Evolutionary conservation across 1,139 yeast genomes (phyloP), one percentile per base, ranked within the genome.

Genomic region (Taphrina communis): DNA sequence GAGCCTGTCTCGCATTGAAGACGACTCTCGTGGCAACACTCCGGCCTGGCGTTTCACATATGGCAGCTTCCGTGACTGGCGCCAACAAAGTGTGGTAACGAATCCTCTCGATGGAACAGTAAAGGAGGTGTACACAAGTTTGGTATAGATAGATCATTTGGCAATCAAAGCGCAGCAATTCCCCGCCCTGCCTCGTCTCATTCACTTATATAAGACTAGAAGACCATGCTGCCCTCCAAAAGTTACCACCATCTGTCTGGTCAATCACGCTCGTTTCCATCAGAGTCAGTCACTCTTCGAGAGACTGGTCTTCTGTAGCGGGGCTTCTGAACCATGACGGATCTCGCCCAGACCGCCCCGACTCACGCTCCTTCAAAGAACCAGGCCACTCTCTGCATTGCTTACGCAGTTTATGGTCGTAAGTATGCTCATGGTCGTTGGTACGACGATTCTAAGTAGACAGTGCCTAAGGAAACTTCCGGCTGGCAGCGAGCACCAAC

Each of bases 391-490:
- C 67, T 63, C 31, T 63, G 67, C 14, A 25, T 46, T 8, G 67
- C 67, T 35, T 63, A 63, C 21, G 67, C 61, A 14, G 67, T 63
- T 55, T 63, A 50, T 46, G 67, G 67, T 21, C 35, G 62, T 58
- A 44, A 39, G 60, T 9, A 1, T 12, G 6, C 2, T 21, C 2
- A 31, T 6, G 8, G 7, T 36, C 35, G 1, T 44, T 44, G 35
- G n/a, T 7, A 7, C 17, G 12, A 17, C 25, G 1, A 50, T 25
- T 25, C 62, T 58, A 35, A 58, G 19, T 7, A 25, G 1, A 6
- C n/a, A 58, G 62, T 61, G 19, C 66, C 66, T 6, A 50, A 50
- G 21, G 58, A 61, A 21, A 38, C 58, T 12, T 51, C 57, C n/a
- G 57, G 50, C 31, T 61, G 66, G 66, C 66, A 61, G 39, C 31